Base-by-base conservation (phyloP, 192 early-diverging fungal genomes). In the Coemansia javaensis region DNA sequence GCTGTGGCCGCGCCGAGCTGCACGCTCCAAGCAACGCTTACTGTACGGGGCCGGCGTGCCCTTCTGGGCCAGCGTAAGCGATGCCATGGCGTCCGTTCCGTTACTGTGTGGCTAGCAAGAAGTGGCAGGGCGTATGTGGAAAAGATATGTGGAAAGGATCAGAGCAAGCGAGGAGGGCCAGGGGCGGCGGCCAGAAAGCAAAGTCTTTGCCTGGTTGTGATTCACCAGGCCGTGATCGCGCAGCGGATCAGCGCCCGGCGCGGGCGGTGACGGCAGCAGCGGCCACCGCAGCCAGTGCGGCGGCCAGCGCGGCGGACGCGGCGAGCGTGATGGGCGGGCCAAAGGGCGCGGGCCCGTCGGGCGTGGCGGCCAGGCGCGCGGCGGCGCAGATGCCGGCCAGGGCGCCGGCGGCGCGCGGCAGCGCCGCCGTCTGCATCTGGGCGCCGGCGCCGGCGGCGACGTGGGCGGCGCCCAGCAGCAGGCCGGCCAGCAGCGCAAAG, bases 11-110 rank as follows among this genome's bases (percentile, higher is more conserved):
- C n/a, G n/a, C n/a, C n/a, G n/a, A n/a, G n/a, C n/a, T n/a, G n/a
- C n/a, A n/a, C n/a, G n/a, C n/a, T n/a, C n/a, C n/a, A n/a, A n/a
- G n/a, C n/a, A n/a, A 32, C 17, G 55, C 71, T 53, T 75, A 75
- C 81, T 69, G 55, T 77, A 81, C 6, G 81, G 68, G 5, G 74
- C 38, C 24, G 67, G 59, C 4, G 69, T 15, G 24, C 77, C 81
- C 66, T 83, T 83, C 40, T 81, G 75, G n/a, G 81, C 81, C 32
- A 83, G 45, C 24, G 72, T 64, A 32, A 83, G 61, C 47, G 64
- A 63, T 17, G 65, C 58, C 79, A 79, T 79, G 14, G 40, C 28
- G 25, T 27, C 25, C 25, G n/a, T n/a, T n/a, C n/a, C n/a, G 55
- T 33, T 57, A 75, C 81, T 32, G 84, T 30, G 25, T 11, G 14